A percentile compares a stretch with the other conserved stretches of the same genome.
phyloP scores from a whole-genome alignment of 164 flowering plant species.

The Vitis labrusca region DNA sequence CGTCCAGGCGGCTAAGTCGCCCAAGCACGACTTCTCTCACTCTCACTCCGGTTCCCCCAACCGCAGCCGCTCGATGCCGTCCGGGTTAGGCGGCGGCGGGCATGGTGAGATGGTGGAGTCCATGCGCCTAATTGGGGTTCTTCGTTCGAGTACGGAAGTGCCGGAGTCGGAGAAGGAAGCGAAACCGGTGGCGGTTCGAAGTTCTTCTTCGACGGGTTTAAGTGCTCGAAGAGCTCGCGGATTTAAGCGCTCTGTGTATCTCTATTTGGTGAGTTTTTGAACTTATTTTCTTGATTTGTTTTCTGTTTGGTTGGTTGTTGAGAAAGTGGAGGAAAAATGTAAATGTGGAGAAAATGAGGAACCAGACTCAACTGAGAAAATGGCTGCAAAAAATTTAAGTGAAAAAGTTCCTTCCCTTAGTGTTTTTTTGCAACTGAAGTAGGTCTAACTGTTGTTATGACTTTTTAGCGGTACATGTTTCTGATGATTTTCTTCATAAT shows the following conservation, averaged over 20 bases:
- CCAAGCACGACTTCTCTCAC: slow-evolving; percentile 20
- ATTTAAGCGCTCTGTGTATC: slow-evolving; percentile 17
- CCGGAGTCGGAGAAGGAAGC: slow-evolving; percentile 18
- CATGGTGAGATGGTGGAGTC: slow-evolving; percentile 5
- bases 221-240: slow-evolving; percentile 14
- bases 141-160: background rate
- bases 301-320: background rate
- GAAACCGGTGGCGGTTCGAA: slow-evolving; percentile 20
- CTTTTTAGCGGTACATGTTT: background rate
- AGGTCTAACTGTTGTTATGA: background rate
- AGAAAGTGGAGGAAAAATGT: background rate
- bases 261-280: slow-evolving; percentile 34
- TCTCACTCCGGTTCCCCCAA: slow-evolving; percentile 16
- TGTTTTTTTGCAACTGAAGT: background rate
- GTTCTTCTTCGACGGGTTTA: slow-evolving; percentile 11
- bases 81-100: slow-evolving; percentile 5
- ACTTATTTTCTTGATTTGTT: background rate
- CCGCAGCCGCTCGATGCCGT: slow-evolving; percentile 19
- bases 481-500: slow-evolving; percentile 5
- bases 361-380: too few relatives aligned
- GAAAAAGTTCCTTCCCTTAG: background rate
- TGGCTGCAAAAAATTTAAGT: too few relatives aligned
- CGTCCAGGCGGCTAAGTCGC: slow-evolving; percentile 29
- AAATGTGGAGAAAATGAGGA: background rate
- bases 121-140: background rate